Evolutionary conservation across 208 protist species (phyloP).

Genomic region (Leptomonas pyrrhocoris): DNA sequence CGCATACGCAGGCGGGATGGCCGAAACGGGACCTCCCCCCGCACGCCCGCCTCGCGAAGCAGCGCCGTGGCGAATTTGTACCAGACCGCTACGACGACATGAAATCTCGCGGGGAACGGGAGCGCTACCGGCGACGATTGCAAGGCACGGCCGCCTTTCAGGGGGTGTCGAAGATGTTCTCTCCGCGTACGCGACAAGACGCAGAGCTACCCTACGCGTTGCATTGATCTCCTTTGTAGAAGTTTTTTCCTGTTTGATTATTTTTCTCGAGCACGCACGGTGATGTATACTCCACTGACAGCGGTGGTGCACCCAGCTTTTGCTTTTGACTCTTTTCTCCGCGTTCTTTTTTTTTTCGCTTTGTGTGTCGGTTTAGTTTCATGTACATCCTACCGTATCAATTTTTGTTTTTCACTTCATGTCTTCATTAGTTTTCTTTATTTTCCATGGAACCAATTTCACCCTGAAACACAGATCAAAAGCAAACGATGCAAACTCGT

Average conservation of each 20-base stretch:
- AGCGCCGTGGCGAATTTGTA: constrained; percentile 7
- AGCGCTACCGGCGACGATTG: constrained; percentile 48
- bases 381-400: no score
- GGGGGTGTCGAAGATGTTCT: constrained; percentile 43
- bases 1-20: constrained; percentile 1
- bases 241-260: constrained; percentile 9
- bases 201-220: constrained; percentile 35
- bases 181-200: constrained; percentile 34
- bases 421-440: no score
- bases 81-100: constrained; percentile 27
- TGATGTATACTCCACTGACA: no score
- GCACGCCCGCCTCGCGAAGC: background rate
- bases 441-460: background rate
- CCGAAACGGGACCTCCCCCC: constrained; percentile 22
- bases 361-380: no score
- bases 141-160: constrained; percentile 61
- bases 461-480: no score
- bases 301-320: no score
- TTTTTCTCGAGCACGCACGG: no score
- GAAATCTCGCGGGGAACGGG: constrained; percentile 39
- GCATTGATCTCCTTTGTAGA: constrained; percentile 7
- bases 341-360: no score
- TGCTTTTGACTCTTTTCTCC: no score
- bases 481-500: no score
- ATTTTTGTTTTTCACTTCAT: no score